A percentile compares a stretch with the other conserved stretches of the same genome.
phyloP scores from a whole-genome alignment of 2,329 filamentous ascomycete genomes.

The Diaporthe nobilis region DNA sequence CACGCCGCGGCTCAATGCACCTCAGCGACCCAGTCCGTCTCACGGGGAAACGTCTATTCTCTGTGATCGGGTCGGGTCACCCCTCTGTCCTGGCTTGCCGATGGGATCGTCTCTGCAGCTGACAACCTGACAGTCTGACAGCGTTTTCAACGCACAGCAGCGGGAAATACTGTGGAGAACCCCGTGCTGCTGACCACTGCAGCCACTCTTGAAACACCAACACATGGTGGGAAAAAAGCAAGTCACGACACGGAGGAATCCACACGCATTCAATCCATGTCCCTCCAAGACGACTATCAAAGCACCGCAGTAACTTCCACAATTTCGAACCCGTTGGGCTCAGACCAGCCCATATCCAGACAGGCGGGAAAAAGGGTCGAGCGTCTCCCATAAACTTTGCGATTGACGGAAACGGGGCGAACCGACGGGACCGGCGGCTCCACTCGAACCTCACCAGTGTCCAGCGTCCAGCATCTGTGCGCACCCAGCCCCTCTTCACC shows the following conservation, averaged over 20 bases:
- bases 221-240: conserved; percentile 21
- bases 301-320: not conserved
- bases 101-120: conserved; percentile 26
- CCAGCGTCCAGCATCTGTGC: conserved; percentile 36
- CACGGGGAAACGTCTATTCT: not conserved
- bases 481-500: conserved; percentile 13
- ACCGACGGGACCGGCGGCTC: conserved; percentile 38
- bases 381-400: conserved; percentile 14
- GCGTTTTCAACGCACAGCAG: not conserved
- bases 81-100: not conserved
- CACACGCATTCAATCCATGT: not conserved
- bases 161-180: conserved; percentile 15
- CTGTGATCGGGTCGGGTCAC: conserved; percentile 4
- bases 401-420: conserved; percentile 41
- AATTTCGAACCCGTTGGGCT: conserved; percentile 6
- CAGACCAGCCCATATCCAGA: conserved; percentile 32
- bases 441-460: conserved; percentile 34
- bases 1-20: not conserved
- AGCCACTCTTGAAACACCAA: conserved; percentile 20
- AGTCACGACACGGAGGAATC: conserved; percentile 2
- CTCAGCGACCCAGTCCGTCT: conserved; percentile 12
- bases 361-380: conserved; percentile 30
- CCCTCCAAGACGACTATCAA: not conserved
- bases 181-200: conserved; percentile 25
- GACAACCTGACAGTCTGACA: conserved; percentile 15